Evolutionary conservation across 1,139 yeast species (phyloP), one percentile per base, ranked within the genome.

Genomic region (Debaryomycetaceae sp.): DNA sequence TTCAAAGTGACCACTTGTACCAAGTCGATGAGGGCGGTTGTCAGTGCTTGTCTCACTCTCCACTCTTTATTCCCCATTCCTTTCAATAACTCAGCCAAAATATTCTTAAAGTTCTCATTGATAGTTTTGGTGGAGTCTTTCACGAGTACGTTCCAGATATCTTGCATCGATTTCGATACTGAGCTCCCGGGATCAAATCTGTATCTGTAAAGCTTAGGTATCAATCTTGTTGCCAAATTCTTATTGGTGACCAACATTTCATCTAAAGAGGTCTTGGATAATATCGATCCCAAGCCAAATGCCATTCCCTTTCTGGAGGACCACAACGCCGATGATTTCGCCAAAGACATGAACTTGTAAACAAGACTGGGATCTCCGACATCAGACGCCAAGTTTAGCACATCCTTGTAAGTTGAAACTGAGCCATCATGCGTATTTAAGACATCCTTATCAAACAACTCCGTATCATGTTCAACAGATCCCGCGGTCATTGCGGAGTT

Each of bases 351-450:
- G 49, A 91, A 91, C 48, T 88, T 85, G 55, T 91, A 91, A 4
- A 91, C 96, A 44, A 91, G 70, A 47, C 94, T 75, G 14, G 97
- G 95, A 53, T 91, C 96, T 25, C 97, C 97, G 4, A 88, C 93
- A 49, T 91, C 97, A 2, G 93, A 78, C 0, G 97, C 97, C 31
- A 91, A 65, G 45, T 69, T 83, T 43, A 89, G 62, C 19, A 89
- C 86, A 53, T 83, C 93, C 45, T 83, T 84, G 48, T 89, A 89
- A 0, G 96, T 88, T 0, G 95, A 83, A 3, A 89, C 79, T 0
- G 95, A 83, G 1, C 89, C 91, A 42, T 84, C 93, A 30, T 82
- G 83, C 0, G 95, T 85, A 31, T 74, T 80, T 44, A 89, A 58
- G 5, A 76, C 68, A 25, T 94, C 95, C 1, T 85, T 80, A 28